Evolutionary conservation across 768 basidiomycete species (phyloP).

Genomic region (Brasilioporus rufonigricans): DNA sequence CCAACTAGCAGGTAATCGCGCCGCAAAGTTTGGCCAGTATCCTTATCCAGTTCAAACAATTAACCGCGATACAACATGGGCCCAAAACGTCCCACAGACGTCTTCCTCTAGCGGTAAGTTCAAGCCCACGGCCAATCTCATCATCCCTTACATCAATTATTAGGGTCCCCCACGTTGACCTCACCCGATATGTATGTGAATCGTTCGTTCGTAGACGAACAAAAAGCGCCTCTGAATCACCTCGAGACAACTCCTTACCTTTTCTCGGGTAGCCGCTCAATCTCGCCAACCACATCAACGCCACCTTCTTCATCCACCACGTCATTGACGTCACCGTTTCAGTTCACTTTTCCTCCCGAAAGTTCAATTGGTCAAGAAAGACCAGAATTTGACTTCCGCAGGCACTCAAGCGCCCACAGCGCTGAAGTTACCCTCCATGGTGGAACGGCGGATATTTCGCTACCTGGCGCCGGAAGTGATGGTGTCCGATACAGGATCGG

Average conservation of each 20-base stretch:
- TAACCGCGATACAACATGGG: constrained; percentile 30
- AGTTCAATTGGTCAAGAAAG: constrained; percentile 51
- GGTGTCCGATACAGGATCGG: constrained; percentile 60
- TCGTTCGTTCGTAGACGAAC: constrained; percentile 52
- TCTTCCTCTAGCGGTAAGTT: constrained; percentile 32
- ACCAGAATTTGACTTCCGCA: constrained; percentile 64
- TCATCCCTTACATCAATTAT: constrained; percentile 37
- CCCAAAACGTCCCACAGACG: constrained; percentile 29
- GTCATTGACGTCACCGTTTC: constrained; percentile 64
- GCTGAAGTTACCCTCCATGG: constrained; percentile 71
- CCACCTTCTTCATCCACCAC: constrained; percentile 58
- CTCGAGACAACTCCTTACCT: constrained; percentile 57
- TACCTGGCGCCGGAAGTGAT: constrained; percentile 50
- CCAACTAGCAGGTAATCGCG: constrained; percentile 41
- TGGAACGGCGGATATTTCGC: constrained; percentile 69
- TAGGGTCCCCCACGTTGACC: constrained; percentile 56
- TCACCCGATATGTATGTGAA: constrained; percentile 46
- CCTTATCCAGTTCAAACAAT: constrained; percentile 38
- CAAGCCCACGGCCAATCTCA: constrained; percentile 27
- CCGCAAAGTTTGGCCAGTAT: constrained; percentile 54
- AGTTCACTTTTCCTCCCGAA: constrained; percentile 59
- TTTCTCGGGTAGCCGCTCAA: constrained; percentile 65
- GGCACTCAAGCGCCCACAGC: constrained; percentile 48
- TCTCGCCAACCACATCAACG: constrained; percentile 67
- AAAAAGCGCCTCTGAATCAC: constrained; percentile 50